These are phyloP conservation scores for Fusarium ambrosium DNA, from an alignment of 2,329 filamentous ascomycete genomes.

Conservation along the genomic window DNA sequence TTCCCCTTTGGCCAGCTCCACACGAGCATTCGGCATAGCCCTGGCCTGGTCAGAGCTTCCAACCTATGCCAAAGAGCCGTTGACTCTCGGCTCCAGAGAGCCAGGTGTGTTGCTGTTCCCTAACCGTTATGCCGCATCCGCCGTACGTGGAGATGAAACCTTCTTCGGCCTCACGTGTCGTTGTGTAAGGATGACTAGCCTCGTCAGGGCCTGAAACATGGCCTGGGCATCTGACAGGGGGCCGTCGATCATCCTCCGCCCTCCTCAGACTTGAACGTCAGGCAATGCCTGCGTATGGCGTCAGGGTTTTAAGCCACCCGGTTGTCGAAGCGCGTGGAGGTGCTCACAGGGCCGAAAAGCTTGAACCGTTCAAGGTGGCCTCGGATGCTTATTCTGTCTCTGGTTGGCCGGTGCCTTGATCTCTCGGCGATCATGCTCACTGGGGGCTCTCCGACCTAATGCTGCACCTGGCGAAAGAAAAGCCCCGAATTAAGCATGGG, in stretches of 20 bases:
- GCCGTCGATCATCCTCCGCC: constrained; percentile 37
- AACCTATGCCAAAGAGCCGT: constrained; percentile 25
- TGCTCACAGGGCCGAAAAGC: constrained; percentile 38
- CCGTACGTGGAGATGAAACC: constrained; percentile 46
- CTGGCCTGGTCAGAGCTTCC: constrained; percentile 28
- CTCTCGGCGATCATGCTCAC: constrained; percentile 33
- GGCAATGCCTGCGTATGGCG: constrained; percentile 32
- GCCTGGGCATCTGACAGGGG: constrained; percentile 39
- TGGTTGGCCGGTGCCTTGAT: constrained; percentile 41
- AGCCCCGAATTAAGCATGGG: constrained; percentile 23
- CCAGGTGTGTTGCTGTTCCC: constrained; percentile 32
- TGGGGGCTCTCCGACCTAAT: not conserved
- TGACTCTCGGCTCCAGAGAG: constrained; percentile 32
- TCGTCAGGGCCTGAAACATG: constrained; percentile 45
- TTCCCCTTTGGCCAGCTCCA: constrained; percentile 36
- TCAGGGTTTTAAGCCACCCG: constrained; percentile 40
- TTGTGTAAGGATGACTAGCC: constrained; percentile 39
- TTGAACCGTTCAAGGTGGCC: constrained; percentile 36
- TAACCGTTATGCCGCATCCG: constrained; percentile 44
- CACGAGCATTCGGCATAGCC: constrained; percentile 31
- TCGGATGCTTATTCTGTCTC: constrained; percentile 22
- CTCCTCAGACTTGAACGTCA: constrained; percentile 30
- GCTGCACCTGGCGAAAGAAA: constrained; percentile 19
- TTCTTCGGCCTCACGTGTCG: constrained; percentile 46
- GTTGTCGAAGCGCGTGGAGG: constrained; percentile 35